Base-by-base conservation (phyloP, 2,329 filamentous ascomycete genomes). In the Sarocladium strictum region DNA sequence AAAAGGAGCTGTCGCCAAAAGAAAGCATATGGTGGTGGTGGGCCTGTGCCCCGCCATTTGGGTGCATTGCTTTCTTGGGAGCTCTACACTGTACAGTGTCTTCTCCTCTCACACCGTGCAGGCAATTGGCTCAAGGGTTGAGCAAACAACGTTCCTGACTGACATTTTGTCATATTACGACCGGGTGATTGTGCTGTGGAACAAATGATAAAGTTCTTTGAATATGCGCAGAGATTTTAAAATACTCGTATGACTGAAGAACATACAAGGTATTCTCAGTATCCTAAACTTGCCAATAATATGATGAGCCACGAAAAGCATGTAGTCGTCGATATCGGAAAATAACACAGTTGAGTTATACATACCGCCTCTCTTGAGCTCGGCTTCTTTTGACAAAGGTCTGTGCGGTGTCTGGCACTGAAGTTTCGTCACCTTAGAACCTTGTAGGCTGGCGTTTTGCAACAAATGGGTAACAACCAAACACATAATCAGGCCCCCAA, bases 331-430 rank as follows among this genome's bases (percentile, higher is more conserved):
- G 24, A 65, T 61, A 19, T 70, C 67, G 29, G 66, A 63, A 21
- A 66, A 62, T 2, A 69, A 58, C 1, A 64, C 64, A 10, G 65
- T 51, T 24, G 64, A 61, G 4, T 26, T 43, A 32, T 27, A 51
- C 29, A 70, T 14, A 24, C 62, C 76, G 41, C 76, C 65, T 54
- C 73, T 67, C 57, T 73, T 76, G n/a, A 75, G 65, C 14, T 65
- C 68, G 0, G 64, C 60, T 21, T 77, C 69, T 15, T 64, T 69
- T 0, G 75, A 66, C 76, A 76, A 79, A 0, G 58, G 60, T 40
- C 71, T 71, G 0, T 72, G 64, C 0, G 76, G 75, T 1, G 47
- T 51, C 47, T 51, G n/a, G 14, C 14, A 19, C n/a, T 15, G 35
- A 10, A 15, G 5, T n/a, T 15, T 9, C 15, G 35, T 38, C 35